Base-by-base conservation (phyloP, 78 protist genomes). In the Dictyostelium intermedium region DNA sequence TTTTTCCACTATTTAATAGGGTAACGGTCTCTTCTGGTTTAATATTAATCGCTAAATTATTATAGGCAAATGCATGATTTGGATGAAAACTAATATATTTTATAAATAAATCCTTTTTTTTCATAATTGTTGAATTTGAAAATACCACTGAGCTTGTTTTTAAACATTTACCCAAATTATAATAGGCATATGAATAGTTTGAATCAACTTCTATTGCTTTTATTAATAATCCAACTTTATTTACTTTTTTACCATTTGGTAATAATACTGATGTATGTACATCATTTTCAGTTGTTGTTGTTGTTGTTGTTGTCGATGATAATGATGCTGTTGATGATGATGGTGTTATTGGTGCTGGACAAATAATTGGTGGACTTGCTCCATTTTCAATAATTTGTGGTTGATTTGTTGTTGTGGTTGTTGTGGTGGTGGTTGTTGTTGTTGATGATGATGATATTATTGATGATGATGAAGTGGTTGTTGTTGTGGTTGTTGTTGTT, bases 11-110 rank as follows among this genome's bases (percentile, higher is more conserved):
- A 41, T 76, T 76, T n/a, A 20, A 18, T 20, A 76, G 8, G 0
- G 47, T 34, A n/a, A 76, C 45, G 3, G 30, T n/a, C 41, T 76
- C 82, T 7, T 37, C 45, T 76, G 82, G 82, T 76, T 76, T 76
- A 20, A 76, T 39, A 23, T 18, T 37, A 16, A 34, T 37, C 23
- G 60, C 82, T n/a, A 76, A 39, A 76, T 76, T 76, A 9, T 76
- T 39, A 39, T 76, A 76, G 4, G 37, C 82, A 41, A 39, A 39
- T 39, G 82, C 34, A 39, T 76, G 61, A 72, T 72, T 72, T 72
- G 79, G 79, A 72, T 72, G 79, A 72, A 32, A 72, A 18, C 37
- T 16, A 16, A 72, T 32, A 72, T 34, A 76, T 11, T 76, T 76
- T 18, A 76, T 76, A 39, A 39, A 76, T n/a, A 76, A 72, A 72